Evolutionary conservation across 305 asterid species (phyloP), one percentile per base, ranked within the genome.

Genomic region (Rubia balearica): DNA sequence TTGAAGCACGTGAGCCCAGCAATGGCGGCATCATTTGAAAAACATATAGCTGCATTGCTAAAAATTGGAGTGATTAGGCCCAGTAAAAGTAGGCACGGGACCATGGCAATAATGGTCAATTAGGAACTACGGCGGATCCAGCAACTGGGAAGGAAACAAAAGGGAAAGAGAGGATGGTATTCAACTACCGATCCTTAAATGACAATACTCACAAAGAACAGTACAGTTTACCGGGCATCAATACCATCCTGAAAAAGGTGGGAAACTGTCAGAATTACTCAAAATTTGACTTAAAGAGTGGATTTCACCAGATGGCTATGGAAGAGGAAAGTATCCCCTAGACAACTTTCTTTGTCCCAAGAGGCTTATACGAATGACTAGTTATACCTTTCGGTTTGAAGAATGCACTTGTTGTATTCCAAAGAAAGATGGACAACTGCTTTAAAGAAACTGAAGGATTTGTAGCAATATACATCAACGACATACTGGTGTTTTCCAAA

Each of bases 241-340:
- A 30, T 2, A 30, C 36, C 36, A 30, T 30, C 0, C 17, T 62
- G 17, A 3, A 22, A 0, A 62, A 62, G 16, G 67, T 62, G 10
- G 67, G 38, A 2, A 62, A 12, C 10, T 1, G 7, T 24, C 3
- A 61, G 14, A 24, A 8, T 14, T 61, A n/a, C 40, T 61, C 67
- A 61, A 61, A 61, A 5, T 61, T 61, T 61, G 65, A 61, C 13
- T n/a, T 61, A 12, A 61, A 61, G 65, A n/a, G 38, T 11, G 67
- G 42, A 24, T 61, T 61, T 13, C 67, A 61, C 12, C 67, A 61
- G 14, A 43, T 61, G 42, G 67, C 42, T 3, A 61, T 61, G 67
- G 38, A 61, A 2, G 38, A 19, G 27, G 40, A 21, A 7, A 21
- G 41, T 2, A 61, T 61, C 2, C 38, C 36, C 11, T 61, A 43